Evolutionary conservation across 345 rosid genomes (phyloP).

Genomic region (Corymbia maculata): DNA sequence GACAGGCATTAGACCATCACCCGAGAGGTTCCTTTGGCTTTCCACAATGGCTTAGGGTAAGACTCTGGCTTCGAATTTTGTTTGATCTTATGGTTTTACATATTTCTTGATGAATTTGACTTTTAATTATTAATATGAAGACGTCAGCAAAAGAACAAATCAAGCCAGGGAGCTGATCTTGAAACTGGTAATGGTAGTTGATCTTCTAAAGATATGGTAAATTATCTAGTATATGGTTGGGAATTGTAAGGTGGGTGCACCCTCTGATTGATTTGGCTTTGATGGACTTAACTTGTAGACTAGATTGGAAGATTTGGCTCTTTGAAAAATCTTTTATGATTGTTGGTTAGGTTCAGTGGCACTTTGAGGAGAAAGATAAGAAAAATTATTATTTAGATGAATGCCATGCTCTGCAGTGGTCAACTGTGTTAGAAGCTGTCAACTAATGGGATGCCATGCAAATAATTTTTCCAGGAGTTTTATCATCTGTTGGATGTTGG

Average conservation of each 20-base stretch:
- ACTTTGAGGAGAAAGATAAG: not conserved
- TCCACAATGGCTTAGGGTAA: constrained; percentile 98
- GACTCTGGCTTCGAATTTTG: not conserved
- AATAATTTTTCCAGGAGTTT: not conserved
- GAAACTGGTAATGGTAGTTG: not conserved
- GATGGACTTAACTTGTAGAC: not conserved
- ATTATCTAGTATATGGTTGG: not conserved
- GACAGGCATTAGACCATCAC: constrained; percentile 33
- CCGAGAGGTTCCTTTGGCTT: constrained; percentile 69
- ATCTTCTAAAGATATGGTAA: not conserved
- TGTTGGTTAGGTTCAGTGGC: not conserved
- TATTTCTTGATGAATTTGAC: constrained; percentile 7
- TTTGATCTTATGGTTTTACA: not conserved
- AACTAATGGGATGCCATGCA: not conserved
- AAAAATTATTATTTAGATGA: not conserved
- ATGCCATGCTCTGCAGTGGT: not conserved
- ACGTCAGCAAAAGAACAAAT: not conserved
- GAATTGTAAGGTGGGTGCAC: not conserved
- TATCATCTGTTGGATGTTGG: not conserved
- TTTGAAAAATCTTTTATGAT: not conserved
- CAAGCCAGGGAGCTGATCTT: not conserved
- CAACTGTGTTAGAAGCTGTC: not conserved
- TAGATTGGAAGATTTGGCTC: not conserved
- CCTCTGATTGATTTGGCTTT: not conserved
- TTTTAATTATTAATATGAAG: constrained; percentile 4